Evolutionary conservation across 2,329 filamentous ascomycete species (phyloP).

Genomic region (Calonectria multiphialidica): DNA sequence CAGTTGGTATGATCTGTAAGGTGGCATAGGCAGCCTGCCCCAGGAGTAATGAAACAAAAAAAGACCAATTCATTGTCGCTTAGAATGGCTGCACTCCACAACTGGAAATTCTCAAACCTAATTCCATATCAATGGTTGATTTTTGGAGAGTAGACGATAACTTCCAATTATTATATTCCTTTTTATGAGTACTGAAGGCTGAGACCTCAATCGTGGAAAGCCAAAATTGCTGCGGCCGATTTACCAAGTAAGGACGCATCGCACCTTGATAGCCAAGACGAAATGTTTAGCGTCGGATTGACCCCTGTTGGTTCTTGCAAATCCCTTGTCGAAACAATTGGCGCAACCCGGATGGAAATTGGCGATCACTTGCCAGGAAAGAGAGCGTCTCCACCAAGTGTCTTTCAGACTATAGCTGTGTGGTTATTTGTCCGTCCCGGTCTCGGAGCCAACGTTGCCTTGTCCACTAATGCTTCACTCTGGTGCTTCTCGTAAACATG

Average conservation of each 20-base stretch:
- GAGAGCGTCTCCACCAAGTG: not conserved
- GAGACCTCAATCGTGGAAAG: not conserved
- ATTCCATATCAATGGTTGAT: too few species aligned
- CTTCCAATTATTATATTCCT: too few species aligned
- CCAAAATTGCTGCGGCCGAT: not conserved
- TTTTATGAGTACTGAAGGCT: not conserved
- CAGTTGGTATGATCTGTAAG: not conserved
- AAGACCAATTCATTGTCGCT: not conserved
- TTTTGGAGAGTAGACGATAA: too few species aligned
- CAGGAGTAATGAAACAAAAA: not conserved
- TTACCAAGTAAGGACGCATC: not conserved
- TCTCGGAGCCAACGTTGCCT: too few species aligned
- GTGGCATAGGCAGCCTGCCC: not conserved
- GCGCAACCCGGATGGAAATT: not conserved
- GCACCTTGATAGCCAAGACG: not conserved
- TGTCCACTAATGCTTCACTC: too few species aligned
- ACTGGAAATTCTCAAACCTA: not conserved
- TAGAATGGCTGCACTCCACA: not conserved
- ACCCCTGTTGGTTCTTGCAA: not conserved
- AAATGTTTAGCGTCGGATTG: not conserved
- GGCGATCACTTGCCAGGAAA: not conserved
- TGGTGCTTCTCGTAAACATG: too few species aligned
- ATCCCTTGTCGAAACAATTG: not conserved
- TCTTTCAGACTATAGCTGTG: not conserved
- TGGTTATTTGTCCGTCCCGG: too few species aligned